A percentile compares a stretch with the other conserved stretches of the same genome.
Evolutionary conservation across 2,329 filamentous ascomycete species (phyloP).

Genomic region (Fonsecaea nubica): DNA sequence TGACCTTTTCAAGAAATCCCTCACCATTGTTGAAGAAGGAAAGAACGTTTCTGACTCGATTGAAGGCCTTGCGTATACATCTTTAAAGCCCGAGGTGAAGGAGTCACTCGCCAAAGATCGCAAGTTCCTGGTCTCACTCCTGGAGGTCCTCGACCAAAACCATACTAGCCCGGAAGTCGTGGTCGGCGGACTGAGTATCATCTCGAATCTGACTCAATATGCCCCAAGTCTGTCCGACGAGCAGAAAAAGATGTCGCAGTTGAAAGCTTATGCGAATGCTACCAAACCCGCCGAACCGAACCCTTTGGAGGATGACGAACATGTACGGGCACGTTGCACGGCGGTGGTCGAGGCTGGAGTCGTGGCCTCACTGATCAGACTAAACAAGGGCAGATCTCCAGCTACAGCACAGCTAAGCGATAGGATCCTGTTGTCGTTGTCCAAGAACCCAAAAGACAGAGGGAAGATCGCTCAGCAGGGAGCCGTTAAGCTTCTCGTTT

Average conservation of each 20-base stretch:
- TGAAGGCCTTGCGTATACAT: slow-evolving; percentile 91
- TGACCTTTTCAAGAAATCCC: slow-evolving; percentile 59
- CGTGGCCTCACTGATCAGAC: slow-evolving; percentile 76
- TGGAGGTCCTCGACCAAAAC: slow-evolving; percentile 56
- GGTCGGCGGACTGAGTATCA: slow-evolving; percentile 84
- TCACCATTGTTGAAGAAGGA: slow-evolving; percentile 45
- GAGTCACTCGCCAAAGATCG: slow-evolving; percentile 75
- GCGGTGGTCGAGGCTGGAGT: slow-evolving; percentile 79
- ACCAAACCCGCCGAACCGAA: slow-evolving; percentile 70
- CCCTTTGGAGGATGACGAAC: slow-evolving; percentile 75
- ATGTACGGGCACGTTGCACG: slow-evolving; percentile 77
- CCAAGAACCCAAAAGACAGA: slow-evolving; percentile 74
- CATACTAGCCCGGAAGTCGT: slow-evolving; percentile 72
- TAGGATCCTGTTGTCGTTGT: slow-evolving; percentile 77
- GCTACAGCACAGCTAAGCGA: slow-evolving; percentile 75
- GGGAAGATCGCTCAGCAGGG: slow-evolving; percentile 89
- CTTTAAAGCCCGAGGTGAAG: slow-evolving; percentile 83
- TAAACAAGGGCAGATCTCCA: slow-evolving; percentile 73
- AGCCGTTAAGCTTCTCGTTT: slow-evolving; percentile 82
- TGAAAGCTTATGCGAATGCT: slow-evolving; percentile 93
- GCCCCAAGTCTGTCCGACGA: slow-evolving; percentile 81
- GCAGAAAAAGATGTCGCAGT: slow-evolving; percentile 86
- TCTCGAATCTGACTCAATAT: slow-evolving; percentile 84
- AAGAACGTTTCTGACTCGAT: slow-evolving; percentile 75
- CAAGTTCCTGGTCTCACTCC: slow-evolving; percentile 71